These are phyloP conservation scores for Citrullus amarus DNA, from an alignment of 306 rosid genomes.

Conservation along the genomic window DNA sequence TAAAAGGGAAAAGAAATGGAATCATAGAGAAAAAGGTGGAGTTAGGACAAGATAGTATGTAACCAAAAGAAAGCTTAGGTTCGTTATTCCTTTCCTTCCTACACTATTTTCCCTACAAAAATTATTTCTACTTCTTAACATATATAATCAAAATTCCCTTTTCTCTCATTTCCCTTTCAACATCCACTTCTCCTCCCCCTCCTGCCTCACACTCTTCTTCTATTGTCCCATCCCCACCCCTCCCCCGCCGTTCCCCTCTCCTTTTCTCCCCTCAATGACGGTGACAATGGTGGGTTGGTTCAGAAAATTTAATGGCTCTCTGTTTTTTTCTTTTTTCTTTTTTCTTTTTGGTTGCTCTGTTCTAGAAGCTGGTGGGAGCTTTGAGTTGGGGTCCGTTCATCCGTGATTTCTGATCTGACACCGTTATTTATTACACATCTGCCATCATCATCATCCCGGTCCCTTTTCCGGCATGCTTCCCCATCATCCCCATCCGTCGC, in stretches of 20 bases:
- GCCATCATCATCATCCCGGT: slow-evolving; percentile 6
- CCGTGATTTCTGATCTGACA: slow-evolving; percentile 54
- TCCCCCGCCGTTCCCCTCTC: slow-evolving; percentile 16
- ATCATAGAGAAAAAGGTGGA: background rate
- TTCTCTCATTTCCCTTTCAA: background rate
- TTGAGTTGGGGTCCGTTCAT: slow-evolving; percentile 24
- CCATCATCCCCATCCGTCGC: slow-evolving; percentile 9
- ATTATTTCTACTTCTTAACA: background rate
- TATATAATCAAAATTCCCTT: background rate
- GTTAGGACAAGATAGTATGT: background rate
- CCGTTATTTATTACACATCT: slow-evolving; percentile 29
- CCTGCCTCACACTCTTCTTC: background rate
- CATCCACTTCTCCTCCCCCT: background rate
- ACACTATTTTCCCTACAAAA: background rate
- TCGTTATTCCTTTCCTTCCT: background rate
- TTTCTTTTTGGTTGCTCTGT: background rate
- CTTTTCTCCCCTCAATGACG: background rate
- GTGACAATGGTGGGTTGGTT: background rate
- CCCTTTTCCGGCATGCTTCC: slow-evolving; percentile 7
- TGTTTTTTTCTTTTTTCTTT: background rate
- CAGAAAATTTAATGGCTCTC: background rate
- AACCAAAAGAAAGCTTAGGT: background rate
- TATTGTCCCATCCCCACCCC: background rate
- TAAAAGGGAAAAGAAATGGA: background rate
- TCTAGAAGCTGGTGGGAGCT: background rate